Conservation (phyloP, 805 yeast genomes). For the Ogataea nitratoaversa region DNA sequence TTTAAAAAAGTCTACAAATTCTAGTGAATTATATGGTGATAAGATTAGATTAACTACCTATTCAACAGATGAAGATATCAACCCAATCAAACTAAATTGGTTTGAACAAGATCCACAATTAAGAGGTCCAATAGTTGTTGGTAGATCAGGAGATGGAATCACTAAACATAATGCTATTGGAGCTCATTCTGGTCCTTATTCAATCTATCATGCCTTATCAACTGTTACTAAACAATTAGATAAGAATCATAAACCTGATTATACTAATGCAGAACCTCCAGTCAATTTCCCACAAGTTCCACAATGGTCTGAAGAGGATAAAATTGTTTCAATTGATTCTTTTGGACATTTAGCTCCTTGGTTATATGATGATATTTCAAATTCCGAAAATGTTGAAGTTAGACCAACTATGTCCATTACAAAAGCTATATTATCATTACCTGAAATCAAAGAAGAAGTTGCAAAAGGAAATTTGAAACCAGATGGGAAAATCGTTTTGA, state of each 20-base stretch:
- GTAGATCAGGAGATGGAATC: conserved; percentile 46
- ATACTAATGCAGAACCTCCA: conserved; percentile 61
- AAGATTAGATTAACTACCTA: conserved; percentile 47
- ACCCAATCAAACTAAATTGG: conserved; percentile 51
- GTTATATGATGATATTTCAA: conserved; percentile 43
- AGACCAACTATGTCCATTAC: conserved; percentile 66
- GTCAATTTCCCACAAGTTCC: conserved; percentile 49
- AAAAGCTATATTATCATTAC: conserved; percentile 58
- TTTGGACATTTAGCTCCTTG: conserved; percentile 65
- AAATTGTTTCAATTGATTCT: conserved; percentile 64
- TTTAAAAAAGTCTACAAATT: background rate
- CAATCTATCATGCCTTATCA: conserved; percentile 62
- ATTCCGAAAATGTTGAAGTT: conserved; percentile 47
- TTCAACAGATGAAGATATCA: conserved; percentile 44
- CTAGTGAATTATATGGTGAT: conserved; percentile 22
- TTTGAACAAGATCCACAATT: conserved; percentile 42
- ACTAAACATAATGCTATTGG: conserved; percentile 59
- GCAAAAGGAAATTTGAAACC: conserved; percentile 47
- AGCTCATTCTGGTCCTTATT: conserved; percentile 61
- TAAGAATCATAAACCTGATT: conserved; percentile 50
- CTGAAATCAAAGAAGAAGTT: conserved; percentile 56
- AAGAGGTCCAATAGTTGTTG: conserved; percentile 57
- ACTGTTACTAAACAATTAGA: conserved; percentile 57
- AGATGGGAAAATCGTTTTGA: conserved; percentile 59
- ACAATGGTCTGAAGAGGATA: conserved; percentile 51